phyloP scores from a whole-genome alignment of 2,329 filamentous ascomycete genomes.

The Cercospora zeina region DNA sequence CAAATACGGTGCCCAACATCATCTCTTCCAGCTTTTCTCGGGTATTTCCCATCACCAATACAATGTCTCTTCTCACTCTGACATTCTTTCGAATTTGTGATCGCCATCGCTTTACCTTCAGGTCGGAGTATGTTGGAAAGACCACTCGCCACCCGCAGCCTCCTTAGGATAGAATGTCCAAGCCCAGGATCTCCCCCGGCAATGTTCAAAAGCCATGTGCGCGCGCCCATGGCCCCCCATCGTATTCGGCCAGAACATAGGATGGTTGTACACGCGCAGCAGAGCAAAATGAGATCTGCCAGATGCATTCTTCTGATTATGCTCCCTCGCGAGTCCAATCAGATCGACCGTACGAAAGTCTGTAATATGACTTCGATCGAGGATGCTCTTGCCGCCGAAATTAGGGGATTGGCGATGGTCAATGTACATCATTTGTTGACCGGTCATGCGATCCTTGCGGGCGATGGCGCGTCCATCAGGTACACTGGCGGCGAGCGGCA shows the following conservation, averaged over 20 bases:
- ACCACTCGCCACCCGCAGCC: constrained; percentile 48
- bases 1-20: constrained; percentile 47
- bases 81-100: constrained; percentile 42
- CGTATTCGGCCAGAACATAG: constrained; percentile 54
- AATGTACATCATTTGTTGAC: constrained; percentile 48
- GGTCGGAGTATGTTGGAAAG: constrained; percentile 45
- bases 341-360: constrained; percentile 42
- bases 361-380: constrained; percentile 35
- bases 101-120: constrained; percentile 35
- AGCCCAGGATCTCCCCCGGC: constrained; percentile 48
- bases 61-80: constrained; percentile 44
- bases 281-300: constrained; percentile 43
- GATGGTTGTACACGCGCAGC: constrained; percentile 51
- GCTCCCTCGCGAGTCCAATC: constrained; percentile 38
- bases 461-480: constrained; percentile 45
- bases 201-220: constrained; percentile 45
- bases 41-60: constrained; percentile 51
- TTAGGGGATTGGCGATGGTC: constrained; percentile 40
- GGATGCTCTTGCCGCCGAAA: constrained; percentile 11
- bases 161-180: constrained; percentile 53
- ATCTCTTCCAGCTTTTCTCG: constrained; percentile 46
- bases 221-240: not conserved
- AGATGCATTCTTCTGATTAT: constrained; percentile 30
- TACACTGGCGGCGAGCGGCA: constrained; percentile 32
- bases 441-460: constrained; percentile 42